Percentiles rank a stretch among this genome's conserved stretches.
Conservation (phyloP, 139 green algal genomes). For the Astrephomene gubernaculifera region DNA sequence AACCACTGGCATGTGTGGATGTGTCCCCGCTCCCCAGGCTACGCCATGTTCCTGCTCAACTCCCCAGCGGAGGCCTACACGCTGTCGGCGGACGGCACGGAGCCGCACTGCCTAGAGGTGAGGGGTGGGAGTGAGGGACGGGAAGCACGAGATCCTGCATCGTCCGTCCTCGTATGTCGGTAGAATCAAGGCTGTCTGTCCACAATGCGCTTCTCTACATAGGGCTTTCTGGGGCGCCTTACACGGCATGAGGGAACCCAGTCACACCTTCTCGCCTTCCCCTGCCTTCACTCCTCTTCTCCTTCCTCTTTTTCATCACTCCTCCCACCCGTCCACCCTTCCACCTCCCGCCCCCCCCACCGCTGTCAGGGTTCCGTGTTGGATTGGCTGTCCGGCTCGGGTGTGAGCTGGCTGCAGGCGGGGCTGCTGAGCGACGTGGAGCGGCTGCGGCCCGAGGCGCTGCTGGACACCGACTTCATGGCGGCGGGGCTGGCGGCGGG, state of each 20-base stretch:
- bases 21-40: conserved; percentile 24
- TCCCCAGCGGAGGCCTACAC: conserved; percentile 49
- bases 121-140: neutral
- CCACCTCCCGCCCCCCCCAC: neutral
- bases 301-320: no score
- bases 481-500: conserved; percentile 40
- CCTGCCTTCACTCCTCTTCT: no score
- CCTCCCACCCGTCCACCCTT: neutral
- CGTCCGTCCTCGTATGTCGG: no score
- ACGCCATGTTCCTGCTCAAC: conserved; percentile 59
- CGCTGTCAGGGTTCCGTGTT: conserved; percentile 27
- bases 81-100: conserved; percentile 20
- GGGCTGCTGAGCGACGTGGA: conserved; percentile 53
- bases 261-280: no score
- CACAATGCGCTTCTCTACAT: no score
- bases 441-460: conserved; percentile 43
- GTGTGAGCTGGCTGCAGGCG: conserved; percentile 49
- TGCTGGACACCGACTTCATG: conserved; percentile 58
- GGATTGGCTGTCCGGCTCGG: conserved; percentile 42
- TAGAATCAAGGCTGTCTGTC: no score
- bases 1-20: neutral
- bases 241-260: no score
- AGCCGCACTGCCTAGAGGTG: conserved; percentile 43
- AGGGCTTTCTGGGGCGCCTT: no score
- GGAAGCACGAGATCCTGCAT: no score